Evolutionary conservation across 306 rosid genomes (phyloP), one percentile per base, ranked within the genome.

Genomic region (Biancaea sappan): DNA sequence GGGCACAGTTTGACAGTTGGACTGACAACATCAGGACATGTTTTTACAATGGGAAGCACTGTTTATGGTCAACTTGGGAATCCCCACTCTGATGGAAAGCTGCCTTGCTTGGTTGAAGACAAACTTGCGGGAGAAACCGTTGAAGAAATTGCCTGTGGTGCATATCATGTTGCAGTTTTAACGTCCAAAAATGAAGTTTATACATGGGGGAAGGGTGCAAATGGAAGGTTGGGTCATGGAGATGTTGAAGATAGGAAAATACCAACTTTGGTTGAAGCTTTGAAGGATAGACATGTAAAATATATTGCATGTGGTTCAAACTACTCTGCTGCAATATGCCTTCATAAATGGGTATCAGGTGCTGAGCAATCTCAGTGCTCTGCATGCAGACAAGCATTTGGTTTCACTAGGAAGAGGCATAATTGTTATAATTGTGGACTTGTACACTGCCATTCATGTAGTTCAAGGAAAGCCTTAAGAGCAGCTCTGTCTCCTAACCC

Each of bases 131-230:
- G 93, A 73, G 98, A 94, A 74, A 76, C 82, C 2, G 77, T 91
- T 52, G 95, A 94, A 75, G 98, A 94, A 79, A 87, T 94, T 72
- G 90, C 96, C 21, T 91, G 97, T 53, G 98, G 98, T 72, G 93
- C 98, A 10, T 94, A 94, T 90, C 98, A 94, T 79, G 91, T 94
- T 58, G 83, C 92, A 41, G 89, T 86, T 65, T 83, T 94, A 78
- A 94, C 97, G 7, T 83, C 91, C 43, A 80, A 74, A 81, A 94
- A 94, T 83, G 98, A 94, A 81, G 98, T 94, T 81, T 94, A 81
- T 85, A 94, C 97, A 15, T 94, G 98, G 98, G 98, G 98, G 63
- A 94, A 94, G 84, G 98, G 98, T 73, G 98, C 98, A 41, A 94
- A 91, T 80, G 98, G 98, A 81, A 88, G 98, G 80, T 84, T 94